phyloP scores from a whole-genome alignment of 202 grass and related monocot genomes.

The Carex arenaria region DNA sequence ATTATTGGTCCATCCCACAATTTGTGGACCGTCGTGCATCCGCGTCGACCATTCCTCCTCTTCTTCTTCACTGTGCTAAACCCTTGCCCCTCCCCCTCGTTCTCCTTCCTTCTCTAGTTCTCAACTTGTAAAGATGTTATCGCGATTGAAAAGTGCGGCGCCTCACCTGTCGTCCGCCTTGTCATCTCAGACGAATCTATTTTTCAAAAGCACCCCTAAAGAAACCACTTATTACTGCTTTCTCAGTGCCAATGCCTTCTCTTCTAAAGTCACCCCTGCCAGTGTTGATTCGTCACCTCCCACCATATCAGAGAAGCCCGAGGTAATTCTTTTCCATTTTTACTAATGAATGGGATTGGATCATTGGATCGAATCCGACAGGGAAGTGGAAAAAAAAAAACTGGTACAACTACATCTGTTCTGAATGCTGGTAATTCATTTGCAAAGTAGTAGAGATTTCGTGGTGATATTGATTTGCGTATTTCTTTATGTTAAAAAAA shows the following conservation, averaged over 20 bases:
- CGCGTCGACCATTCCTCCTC: neutral
- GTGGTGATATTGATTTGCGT: neutral
- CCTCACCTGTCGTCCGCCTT: slow-evolving; percentile 25
- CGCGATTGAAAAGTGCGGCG: slow-evolving; percentile 29
- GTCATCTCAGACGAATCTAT: neutral
- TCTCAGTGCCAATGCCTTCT: slow-evolving; percentile 26
- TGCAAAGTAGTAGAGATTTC: neutral
- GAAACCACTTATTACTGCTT: slow-evolving; percentile 8
- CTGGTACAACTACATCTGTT: neutral
- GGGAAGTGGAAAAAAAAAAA: neutral
- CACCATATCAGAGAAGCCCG: neutral
- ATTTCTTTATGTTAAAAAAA: neutral
- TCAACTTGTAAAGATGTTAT: slow-evolving; percentile 8
- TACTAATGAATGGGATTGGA: neutral
- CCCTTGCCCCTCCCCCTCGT: neutral
- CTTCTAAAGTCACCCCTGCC: slow-evolving; percentile 21
- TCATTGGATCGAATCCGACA: neutral
- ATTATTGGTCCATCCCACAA: neutral
- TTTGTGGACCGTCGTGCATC: slow-evolving; percentile 14
- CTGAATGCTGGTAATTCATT: neutral
- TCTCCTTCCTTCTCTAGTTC: neutral
- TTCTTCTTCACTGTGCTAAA: neutral
- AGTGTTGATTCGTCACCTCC: neutral
- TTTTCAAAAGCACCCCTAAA: neutral
- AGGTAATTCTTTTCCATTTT: slow-evolving; percentile 19